Conservation (phyloP, 139 green algal genomes). For the Chlamydomonas applanata region DNA sequence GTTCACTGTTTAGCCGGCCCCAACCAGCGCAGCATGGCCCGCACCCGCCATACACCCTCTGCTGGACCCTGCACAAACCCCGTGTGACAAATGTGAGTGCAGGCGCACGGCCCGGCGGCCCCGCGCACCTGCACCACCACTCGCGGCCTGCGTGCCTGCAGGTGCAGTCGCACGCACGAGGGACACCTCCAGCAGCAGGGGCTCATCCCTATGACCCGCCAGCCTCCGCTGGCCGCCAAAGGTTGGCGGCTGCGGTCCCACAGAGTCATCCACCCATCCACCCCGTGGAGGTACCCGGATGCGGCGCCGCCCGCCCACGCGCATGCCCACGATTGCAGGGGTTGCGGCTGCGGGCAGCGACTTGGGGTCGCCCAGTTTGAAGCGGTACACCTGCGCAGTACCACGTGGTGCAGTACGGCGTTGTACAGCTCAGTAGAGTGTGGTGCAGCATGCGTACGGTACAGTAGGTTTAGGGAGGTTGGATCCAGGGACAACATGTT, state of each 20-base stretch:
- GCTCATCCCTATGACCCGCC: constrained; percentile 52
- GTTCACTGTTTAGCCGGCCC: too few relatives aligned
- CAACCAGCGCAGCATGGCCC: too few relatives aligned
- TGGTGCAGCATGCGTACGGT: too few relatives aligned
- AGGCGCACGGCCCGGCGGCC: too few relatives aligned
- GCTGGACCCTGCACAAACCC: too few relatives aligned
- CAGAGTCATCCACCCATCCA: constrained; percentile 46
- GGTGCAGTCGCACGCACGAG: constrained; percentile 10
- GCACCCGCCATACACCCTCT: too few relatives aligned
- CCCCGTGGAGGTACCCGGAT: constrained; percentile 56
- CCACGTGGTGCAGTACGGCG: background rate
- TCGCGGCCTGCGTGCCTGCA: too few relatives aligned
- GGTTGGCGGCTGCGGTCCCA: background rate
- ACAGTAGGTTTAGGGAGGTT: too few relatives aligned
- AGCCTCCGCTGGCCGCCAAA: constrained; percentile 62
- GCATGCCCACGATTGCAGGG: constrained; percentile 60
- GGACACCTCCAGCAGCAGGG: constrained; percentile 62
- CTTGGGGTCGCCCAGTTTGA: constrained; percentile 46
- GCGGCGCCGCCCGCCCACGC: constrained; percentile 48
- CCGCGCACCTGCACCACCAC: too few relatives aligned
- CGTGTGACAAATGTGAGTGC: too few relatives aligned
- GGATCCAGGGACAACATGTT: too few relatives aligned
- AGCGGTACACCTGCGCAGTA: constrained; percentile 17
- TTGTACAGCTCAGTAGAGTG: background rate
- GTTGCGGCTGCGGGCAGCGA: constrained; percentile 50